Percentiles rank a stretch among this genome's conserved stretches.
Conservation (phyloP, 1,139 yeast genomes). For the Hemisphaericaspora lyxosophila region DNA sequence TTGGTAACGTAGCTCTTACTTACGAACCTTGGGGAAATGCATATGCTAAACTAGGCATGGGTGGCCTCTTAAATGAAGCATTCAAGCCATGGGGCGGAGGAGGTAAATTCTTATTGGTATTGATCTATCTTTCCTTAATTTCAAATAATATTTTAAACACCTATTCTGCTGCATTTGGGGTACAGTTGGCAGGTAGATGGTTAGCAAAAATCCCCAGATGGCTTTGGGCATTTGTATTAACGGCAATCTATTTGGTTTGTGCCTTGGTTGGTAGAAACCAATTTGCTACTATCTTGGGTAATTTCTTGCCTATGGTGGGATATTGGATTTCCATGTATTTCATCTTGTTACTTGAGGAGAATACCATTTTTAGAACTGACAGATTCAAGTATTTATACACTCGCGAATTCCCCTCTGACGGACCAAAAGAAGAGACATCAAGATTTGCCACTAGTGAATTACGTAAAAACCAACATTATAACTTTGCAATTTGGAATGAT, state of each 20-base stretch:
- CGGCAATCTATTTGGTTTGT: conserved; percentile 64
- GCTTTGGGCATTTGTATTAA: conserved; percentile 68
- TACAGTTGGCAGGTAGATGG: conserved; percentile 66
- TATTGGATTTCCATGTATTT: conserved; percentile 90
- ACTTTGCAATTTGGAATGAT: conserved; percentile 70
- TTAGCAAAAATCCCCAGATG: conserved; percentile 76
- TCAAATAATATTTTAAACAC: conserved; percentile 77
- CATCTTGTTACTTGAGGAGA: conserved; percentile 70
- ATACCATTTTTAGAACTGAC: conserved; percentile 63
- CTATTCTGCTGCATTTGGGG: conserved; percentile 80
- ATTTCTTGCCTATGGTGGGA: conserved; percentile 91
- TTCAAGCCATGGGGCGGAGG: conserved; percentile 76
- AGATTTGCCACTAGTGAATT: conserved; percentile 10
- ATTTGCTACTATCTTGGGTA: conserved; percentile 75
- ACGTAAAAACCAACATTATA: conserved; percentile 42
- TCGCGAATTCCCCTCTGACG: conserved; percentile 47
- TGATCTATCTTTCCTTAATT: conserved; percentile 70
- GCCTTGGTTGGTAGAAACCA: conserved; percentile 76
- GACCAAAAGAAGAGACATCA: conserved; percentile 9
- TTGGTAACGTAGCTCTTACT: conserved; percentile 69
- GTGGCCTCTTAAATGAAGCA: conserved; percentile 70
- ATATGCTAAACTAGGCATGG: conserved; percentile 65
- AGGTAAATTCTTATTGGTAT: conserved; percentile 72
- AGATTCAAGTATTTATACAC: conserved; percentile 49
- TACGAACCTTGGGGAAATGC: conserved; percentile 59